Evolutionary conservation across 2,329 filamentous ascomycete species (phyloP).

Genomic region (Sporothrix phasma): DNA sequence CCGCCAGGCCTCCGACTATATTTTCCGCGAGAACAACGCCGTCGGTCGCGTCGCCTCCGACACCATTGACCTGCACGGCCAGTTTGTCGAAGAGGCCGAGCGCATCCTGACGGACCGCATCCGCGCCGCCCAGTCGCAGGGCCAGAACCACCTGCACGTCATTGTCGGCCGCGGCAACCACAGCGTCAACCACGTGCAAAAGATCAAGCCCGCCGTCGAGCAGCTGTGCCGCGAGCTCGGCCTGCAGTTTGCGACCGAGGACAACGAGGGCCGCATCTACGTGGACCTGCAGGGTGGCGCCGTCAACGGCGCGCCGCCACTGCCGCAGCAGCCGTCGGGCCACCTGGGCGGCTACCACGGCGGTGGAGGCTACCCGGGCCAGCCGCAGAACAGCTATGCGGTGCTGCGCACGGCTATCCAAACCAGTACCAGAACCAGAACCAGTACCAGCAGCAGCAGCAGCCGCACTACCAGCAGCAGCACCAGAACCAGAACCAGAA

Average conservation of each 20-base stretch:
- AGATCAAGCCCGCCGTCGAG: constrained; percentile 92
- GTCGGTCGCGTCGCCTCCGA: constrained; percentile 62
- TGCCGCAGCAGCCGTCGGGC: constrained; percentile 37
- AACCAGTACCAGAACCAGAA: constrained; percentile 33
- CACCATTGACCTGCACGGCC: constrained; percentile 88
- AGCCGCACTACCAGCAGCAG: constrained; percentile 30
- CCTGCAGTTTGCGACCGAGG: constrained; percentile 73
- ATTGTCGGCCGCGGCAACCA: constrained; percentile 97
- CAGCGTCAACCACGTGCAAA: constrained; percentile 70
- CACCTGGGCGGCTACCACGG: constrained; percentile 30
- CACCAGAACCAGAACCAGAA: constrained; percentile 26
- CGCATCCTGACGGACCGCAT: constrained; percentile 82
- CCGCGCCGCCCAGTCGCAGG: constrained; percentile 59
- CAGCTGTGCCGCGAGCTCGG: constrained; percentile 74
- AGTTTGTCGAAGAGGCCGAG: constrained; percentile 91
- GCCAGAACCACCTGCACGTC: constrained; percentile 78
- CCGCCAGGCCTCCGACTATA: constrained; percentile 81
- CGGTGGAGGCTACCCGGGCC: constrained; percentile 34
- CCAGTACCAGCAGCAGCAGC: constrained; percentile 30
- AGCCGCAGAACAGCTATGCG: constrained; percentile 14
- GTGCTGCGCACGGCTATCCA: constrained; percentile 27
- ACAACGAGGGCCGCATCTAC: constrained; percentile 82
- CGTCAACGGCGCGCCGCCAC: constrained; percentile 34
- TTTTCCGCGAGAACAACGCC: constrained; percentile 92
- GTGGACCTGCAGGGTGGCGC: constrained; percentile 72